phyloP scores from a whole-genome alignment of 306 rosid species.

The Oemleria cerasiformis region DNA sequence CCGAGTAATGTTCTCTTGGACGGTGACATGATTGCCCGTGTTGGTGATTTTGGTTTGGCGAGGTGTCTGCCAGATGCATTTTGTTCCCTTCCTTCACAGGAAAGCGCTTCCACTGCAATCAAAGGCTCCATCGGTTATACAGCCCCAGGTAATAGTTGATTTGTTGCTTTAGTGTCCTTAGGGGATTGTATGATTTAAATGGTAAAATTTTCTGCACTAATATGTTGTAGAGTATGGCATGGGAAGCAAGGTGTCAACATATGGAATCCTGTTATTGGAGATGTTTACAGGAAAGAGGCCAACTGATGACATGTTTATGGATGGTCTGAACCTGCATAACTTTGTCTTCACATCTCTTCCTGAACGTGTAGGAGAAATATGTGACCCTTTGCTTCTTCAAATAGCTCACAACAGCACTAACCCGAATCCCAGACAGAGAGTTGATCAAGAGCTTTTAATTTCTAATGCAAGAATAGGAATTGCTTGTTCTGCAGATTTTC shows the following conservation, averaged over 20 bases:
- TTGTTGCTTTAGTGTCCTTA: too few species aligned
- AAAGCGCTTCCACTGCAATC: background rate
- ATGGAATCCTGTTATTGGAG: constrained; percentile 1
- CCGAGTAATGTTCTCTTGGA: constrained; percentile 9
- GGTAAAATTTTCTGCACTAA: background rate
- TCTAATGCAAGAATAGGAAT: too few species aligned
- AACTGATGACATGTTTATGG: background rate
- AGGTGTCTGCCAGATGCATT: background rate
- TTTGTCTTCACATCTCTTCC: background rate
- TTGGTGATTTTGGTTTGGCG: constrained; percentile 4
- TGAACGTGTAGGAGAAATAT: background rate
- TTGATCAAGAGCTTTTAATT: too few species aligned
- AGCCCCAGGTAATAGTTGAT: constrained; percentile 24
- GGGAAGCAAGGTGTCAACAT: background rate
- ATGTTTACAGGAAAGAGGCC: constrained; percentile 10
- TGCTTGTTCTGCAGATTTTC: too few species aligned
- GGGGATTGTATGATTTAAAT: too few species aligned
- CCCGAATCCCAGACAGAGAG: too few species aligned
- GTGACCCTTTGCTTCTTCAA: too few species aligned
- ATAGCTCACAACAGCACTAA: too few species aligned
- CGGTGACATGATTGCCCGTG: background rate
- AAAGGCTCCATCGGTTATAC: background rate
- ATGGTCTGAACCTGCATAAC: background rate
- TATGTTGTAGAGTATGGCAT: background rate
- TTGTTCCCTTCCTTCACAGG: too few species aligned